Evolutionary conservation across 2,329 filamentous ascomycete species (phyloP).

Genomic region (Fusarium tuaranense): DNA sequence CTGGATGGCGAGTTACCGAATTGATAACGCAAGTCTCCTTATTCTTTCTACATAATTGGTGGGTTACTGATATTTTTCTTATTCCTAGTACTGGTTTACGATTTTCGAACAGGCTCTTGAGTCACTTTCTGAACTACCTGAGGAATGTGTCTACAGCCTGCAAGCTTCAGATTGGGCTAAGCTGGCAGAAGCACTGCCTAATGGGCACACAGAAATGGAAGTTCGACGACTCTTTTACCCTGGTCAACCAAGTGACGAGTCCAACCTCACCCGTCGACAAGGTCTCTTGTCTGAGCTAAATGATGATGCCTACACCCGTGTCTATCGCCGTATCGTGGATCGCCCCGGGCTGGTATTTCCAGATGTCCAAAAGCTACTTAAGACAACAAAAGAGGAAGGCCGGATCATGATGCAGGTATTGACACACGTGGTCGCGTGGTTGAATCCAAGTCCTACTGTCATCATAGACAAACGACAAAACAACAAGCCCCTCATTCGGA

Average conservation of each 20-base stretch:
- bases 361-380: neutral
- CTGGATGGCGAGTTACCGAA: neutral
- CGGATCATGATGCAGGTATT: neutral
- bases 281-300: neutral
- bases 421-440: neutral
- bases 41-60: too few relatives aligned
- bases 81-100: neutral
- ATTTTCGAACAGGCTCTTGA: neutral
- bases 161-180: neutral
- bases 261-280: neutral
- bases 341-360: neutral
- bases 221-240: neutral
- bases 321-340: neutral
- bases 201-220: neutral
- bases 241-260: neutral
- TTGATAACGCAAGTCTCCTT: neutral
- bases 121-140: neutral
- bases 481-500: constrained; percentile 3
- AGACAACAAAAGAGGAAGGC: neutral
- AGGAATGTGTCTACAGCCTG: neutral
- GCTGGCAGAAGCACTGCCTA: neutral
- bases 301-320: neutral
- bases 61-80: neutral
- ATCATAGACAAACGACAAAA: neutral
- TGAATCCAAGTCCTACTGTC: neutral